Evolutionary conservation across 768 basidiomycete species (phyloP).

Genomic region (Dacryopinax primogenitus): DNA sequence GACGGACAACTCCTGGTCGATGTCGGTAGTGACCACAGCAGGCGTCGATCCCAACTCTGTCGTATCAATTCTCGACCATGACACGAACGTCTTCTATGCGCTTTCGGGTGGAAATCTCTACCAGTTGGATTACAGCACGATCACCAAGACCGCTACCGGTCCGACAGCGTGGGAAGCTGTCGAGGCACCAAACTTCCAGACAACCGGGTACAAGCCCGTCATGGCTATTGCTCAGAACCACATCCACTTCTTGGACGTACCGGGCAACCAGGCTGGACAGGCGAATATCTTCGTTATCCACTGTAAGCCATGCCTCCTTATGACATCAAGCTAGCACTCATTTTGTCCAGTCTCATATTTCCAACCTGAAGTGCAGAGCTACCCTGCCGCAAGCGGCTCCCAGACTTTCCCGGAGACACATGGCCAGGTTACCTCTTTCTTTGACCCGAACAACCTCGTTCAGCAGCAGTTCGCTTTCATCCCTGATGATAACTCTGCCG

Average conservation of each 20-base stretch:
- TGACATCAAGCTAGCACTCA: not conserved
- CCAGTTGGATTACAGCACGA: conserved; percentile 53
- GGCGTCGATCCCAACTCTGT: conserved; percentile 51
- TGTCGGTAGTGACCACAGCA: conserved; percentile 34
- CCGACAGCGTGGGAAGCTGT: conserved; percentile 50
- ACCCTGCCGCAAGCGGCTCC: conserved; percentile 35
- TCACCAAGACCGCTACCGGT: conserved; percentile 45
- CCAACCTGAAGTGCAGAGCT: conserved; percentile 57
- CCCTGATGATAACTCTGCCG: conserved; percentile 55
- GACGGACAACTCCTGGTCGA: conserved; percentile 48
- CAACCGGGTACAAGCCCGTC: conserved; percentile 48
- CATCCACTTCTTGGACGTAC: conserved; percentile 66
- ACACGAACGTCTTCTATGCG: conserved; percentile 82
- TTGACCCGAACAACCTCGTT: conserved; percentile 40
- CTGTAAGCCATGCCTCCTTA: conserved; percentile 37
- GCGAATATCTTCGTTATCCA: conserved; percentile 79
- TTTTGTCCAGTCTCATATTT: conserved; percentile 50
- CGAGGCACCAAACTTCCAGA: conserved; percentile 42
- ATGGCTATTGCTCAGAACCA: conserved; percentile 81
- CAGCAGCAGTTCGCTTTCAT: conserved; percentile 68
- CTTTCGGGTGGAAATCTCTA: conserved; percentile 52
- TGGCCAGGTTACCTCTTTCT: conserved; percentile 60
- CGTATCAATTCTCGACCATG: conserved; percentile 75
- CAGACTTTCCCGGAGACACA: conserved; percentile 50
- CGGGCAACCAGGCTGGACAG: conserved; percentile 50